Percentiles rank a stretch among this genome's conserved stretches.
Evolutionary conservation across 768 basidiomycete species (phyloP).

Genomic region (Boletus bicolor): DNA sequence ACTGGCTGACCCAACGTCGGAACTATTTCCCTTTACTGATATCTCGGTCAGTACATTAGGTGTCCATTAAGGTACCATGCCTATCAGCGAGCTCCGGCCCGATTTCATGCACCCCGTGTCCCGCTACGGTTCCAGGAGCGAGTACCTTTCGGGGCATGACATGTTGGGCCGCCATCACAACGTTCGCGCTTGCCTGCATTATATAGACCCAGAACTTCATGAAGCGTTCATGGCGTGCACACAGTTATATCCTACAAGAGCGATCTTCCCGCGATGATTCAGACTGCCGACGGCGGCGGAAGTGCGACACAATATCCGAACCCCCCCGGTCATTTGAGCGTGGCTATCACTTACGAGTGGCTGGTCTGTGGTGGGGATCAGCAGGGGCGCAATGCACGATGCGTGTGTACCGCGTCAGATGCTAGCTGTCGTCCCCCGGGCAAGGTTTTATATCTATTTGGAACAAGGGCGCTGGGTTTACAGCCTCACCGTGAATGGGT

Average conservation of each 20-base stretch:
- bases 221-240: too few relatives aligned
- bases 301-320: neutral
- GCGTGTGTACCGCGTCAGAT: neutral
- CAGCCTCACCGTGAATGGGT: neutral
- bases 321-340: neutral
- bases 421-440: neutral
- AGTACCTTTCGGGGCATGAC: neutral
- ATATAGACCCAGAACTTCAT: too few relatives aligned
- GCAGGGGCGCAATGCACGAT: neutral
- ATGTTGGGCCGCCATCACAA: neutral
- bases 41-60: neutral
- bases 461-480: neutral
- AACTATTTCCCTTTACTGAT: neutral
- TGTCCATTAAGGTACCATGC: neutral
- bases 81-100: neutral
- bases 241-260: neutral
- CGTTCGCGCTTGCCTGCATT: neutral
- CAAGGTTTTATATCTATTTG: neutral
- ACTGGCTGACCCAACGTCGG: neutral
- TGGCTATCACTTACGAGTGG: neutral
- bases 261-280: conserved; percentile 8
- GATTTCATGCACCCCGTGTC: too few relatives aligned
- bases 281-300: neutral
- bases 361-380: neutral
- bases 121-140: neutral